Conservation (phyloP, 768 basidiomycete species). For the Cystofilobasidium macerans region DNA sequence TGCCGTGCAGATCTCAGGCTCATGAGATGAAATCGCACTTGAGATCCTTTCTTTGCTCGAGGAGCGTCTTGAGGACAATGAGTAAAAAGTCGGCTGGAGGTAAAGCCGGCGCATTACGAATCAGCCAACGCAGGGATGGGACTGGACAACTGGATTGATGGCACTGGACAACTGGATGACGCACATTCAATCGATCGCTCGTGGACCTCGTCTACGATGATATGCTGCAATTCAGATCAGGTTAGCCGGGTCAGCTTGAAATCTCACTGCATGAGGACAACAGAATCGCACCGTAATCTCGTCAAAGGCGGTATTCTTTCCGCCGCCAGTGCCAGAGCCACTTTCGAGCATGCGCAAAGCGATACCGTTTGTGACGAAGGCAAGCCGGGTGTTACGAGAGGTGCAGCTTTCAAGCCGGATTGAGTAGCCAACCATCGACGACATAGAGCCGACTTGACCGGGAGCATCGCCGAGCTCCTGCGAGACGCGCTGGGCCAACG, state of each 20-base stretch:
- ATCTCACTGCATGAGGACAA: background rate
- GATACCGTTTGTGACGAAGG: constrained; percentile 88
- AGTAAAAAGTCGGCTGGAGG: constrained; percentile 67
- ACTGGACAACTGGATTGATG: background rate
- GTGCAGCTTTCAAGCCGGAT: constrained; percentile 84
- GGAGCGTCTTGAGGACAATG: constrained; percentile 76
- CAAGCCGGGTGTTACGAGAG: constrained; percentile 53
- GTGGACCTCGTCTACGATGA: constrained; percentile 95
- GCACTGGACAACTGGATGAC: too few species aligned
- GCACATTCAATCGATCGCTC: constrained; percentile 81
- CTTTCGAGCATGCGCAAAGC: constrained; percentile 94
- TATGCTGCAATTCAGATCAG: constrained; percentile 52
- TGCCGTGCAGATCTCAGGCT: background rate
- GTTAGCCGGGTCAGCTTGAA: too few species aligned
- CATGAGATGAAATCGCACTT: too few species aligned
- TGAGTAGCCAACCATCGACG: constrained; percentile 83
- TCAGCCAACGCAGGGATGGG: background rate
- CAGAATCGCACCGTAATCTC: constrained; percentile 64
- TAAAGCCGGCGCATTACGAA: background rate
- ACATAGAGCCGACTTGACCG: constrained; percentile 60
- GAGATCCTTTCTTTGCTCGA: constrained; percentile 65
- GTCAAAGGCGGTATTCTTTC: constrained; percentile 71
- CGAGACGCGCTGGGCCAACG: constrained; percentile 87
- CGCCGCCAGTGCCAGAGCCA: constrained; percentile 52
- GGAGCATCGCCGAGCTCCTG: constrained; percentile 78